Evolutionary conservation across 306 rosid genomes (phyloP).

Genomic region (Castanea mollissima): DNA sequence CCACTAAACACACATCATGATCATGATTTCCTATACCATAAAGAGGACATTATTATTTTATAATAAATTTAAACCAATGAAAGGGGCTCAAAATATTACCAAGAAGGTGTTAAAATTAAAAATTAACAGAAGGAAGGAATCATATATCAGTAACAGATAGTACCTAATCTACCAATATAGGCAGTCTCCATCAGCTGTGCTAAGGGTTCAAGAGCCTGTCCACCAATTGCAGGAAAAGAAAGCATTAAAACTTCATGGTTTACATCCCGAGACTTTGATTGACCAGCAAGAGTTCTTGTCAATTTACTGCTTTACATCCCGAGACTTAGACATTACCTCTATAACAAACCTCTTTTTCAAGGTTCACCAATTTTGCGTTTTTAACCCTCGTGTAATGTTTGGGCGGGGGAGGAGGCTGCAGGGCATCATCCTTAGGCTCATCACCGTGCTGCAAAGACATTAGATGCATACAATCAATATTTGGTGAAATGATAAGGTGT

Average conservation of each 20-base stretch:
- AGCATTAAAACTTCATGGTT: conserved; percentile 70
- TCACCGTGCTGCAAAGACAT: no score
- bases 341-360: no score
- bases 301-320: conserved; percentile 29
- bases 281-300: conserved; percentile 24
- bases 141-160: not conserved
- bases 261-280: conserved; percentile 30
- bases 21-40: not conserved
- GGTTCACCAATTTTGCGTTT: no score
- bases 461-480: no score
- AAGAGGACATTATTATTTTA: not conserved
- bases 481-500: no score
- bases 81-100: not conserved
- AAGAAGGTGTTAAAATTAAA: not conserved
- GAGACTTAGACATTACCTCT: no score
- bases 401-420: no score
- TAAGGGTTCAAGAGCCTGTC: conserved; percentile 92
- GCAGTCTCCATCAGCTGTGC: conserved; percentile 97
- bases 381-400: no score
- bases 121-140: not conserved
- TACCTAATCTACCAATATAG: conserved; percentile 85
- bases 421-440: no score
- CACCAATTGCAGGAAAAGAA: conserved; percentile 74
- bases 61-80: not conserved
- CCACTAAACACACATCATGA: not conserved